Evolutionary conservation across 495 filamentous ascomycete species (phyloP).

Genomic region (Neurospora pannonica): DNA sequence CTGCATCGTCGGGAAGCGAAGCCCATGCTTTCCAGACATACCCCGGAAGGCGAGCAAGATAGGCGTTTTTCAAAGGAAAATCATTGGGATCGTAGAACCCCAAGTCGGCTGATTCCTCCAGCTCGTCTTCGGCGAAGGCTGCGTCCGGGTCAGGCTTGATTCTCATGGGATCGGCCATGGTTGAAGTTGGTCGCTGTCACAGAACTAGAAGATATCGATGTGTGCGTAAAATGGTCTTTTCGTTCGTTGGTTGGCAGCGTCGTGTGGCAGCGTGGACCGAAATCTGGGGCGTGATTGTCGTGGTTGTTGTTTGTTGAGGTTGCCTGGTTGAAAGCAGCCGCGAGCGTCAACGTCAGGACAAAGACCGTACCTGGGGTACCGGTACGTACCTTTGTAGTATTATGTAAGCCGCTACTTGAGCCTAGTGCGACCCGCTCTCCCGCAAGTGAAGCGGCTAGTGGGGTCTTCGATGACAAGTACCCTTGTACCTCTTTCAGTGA

Average conservation of each 20-base stretch:
- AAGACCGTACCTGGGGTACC: background rate
- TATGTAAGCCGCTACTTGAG: background rate
- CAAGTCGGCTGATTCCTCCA: constrained; percentile 83
- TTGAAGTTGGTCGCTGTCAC: background rate
- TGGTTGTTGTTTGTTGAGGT: background rate
- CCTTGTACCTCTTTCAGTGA: background rate
- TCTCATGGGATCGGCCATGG: constrained; percentile 31
- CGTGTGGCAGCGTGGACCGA: background rate
- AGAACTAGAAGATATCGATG: background rate
- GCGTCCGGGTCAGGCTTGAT: constrained; percentile 65
- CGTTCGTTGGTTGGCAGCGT: background rate
- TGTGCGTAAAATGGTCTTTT: background rate
- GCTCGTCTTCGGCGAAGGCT: constrained; percentile 54
- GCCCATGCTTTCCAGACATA: constrained; percentile 66
- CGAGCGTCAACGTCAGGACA: background rate
- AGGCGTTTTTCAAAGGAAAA: constrained; percentile 38
- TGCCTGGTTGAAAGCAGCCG: background rate
- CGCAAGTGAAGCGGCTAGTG: background rate
- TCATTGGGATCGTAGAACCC: constrained; percentile 48
- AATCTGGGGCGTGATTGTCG: background rate
- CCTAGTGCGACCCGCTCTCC: background rate
- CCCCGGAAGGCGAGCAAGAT: constrained; percentile 67
- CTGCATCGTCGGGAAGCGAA: constrained; percentile 41
- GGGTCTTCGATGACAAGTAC: background rate
- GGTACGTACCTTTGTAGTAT: background rate